Conservation (phyloP, 257 asterid species). For the Ballota nigra region DNA sequence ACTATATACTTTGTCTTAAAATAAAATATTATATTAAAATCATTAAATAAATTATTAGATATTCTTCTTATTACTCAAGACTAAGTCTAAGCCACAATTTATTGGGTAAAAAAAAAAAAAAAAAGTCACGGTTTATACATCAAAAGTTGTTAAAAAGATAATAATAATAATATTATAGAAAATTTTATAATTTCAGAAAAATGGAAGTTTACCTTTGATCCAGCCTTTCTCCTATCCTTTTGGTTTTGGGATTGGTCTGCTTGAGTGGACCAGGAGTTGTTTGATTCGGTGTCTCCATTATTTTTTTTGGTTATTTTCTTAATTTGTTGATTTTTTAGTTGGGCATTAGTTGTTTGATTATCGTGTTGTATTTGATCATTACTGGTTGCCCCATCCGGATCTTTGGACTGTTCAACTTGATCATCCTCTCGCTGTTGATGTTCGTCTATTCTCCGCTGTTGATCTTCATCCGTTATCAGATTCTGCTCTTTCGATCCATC, state of each 20-base stretch:
- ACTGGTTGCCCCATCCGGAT: constrained; percentile 48
- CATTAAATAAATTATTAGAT: too few relatives aligned
- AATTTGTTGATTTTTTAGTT: constrained; percentile 2
- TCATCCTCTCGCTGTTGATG: constrained; percentile 63
- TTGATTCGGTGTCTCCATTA: constrained; percentile 35
- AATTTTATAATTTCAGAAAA: too few relatives aligned
- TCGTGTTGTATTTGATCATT: constrained; percentile 63
- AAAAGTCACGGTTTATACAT: too few relatives aligned
- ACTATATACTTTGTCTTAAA: too few relatives aligned
- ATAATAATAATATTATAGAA: too few relatives aligned
- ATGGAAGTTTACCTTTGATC: not conserved
- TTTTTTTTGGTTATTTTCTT: constrained; percentile 9
- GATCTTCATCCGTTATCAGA: constrained; percentile 61
- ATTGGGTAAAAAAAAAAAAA: too few relatives aligned
- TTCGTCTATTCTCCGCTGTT: constrained; percentile 47
- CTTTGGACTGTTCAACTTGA: constrained; percentile 40
- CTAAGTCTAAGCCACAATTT: too few relatives aligned
- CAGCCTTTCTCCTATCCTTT: constrained; percentile 61
- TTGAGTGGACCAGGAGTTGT: constrained; percentile 75
- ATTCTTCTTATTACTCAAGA: too few relatives aligned
- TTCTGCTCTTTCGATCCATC: constrained; percentile 23
- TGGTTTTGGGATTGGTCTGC: constrained; percentile 64
- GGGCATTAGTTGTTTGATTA: constrained; percentile 11
- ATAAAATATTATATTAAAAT: too few relatives aligned
- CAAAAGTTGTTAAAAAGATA: too few relatives aligned